phyloP scores from a whole-genome alignment of 768 basidiomycete species.

The Hysterangium stoloniferum region DNA sequence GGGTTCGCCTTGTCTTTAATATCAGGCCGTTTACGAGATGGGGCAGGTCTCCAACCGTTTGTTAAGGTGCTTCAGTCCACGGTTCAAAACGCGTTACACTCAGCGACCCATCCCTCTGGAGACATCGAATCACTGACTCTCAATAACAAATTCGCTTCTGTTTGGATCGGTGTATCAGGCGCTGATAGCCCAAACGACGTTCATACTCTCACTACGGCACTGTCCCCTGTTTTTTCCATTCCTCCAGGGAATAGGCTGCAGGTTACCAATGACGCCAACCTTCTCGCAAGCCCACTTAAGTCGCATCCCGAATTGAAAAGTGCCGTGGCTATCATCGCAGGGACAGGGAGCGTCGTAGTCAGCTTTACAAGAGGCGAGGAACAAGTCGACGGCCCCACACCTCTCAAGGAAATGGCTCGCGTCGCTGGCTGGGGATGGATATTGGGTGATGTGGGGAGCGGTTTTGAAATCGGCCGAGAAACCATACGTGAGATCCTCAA shows the following conservation, averaged over 20 bases:
- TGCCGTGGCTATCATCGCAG: constrained; percentile 69
- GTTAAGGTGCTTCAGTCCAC: constrained; percentile 7
- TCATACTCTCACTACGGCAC: constrained; percentile 41
- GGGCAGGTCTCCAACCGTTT: constrained; percentile 14
- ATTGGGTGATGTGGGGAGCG: constrained; percentile 77
- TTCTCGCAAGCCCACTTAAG: constrained; percentile 73
- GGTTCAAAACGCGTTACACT: constrained; percentile 21
- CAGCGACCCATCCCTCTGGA: background rate
- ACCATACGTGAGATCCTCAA: constrained; percentile 52
- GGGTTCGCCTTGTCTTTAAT: background rate
- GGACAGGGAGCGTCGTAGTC: constrained; percentile 74
- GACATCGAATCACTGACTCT: constrained; percentile 19
- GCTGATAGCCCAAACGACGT: constrained; percentile 66
- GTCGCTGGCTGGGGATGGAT: constrained; percentile 83
- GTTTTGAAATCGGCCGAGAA: constrained; percentile 72
- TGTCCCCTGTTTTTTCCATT: constrained; percentile 52
- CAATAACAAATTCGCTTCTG: constrained; percentile 45
- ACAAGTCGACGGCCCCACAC: background rate
- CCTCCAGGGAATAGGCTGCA: constrained; percentile 42
- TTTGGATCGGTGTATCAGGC: constrained; percentile 81
- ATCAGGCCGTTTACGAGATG: background rate
- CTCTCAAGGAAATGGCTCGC: constrained; percentile 57
- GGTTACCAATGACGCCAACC: constrained; percentile 76
- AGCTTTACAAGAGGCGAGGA: constrained; percentile 41
- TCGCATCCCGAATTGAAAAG: constrained; percentile 48